Conservation (phyloP, 208 protist genomes). For the Leishmania turanica region DNA sequence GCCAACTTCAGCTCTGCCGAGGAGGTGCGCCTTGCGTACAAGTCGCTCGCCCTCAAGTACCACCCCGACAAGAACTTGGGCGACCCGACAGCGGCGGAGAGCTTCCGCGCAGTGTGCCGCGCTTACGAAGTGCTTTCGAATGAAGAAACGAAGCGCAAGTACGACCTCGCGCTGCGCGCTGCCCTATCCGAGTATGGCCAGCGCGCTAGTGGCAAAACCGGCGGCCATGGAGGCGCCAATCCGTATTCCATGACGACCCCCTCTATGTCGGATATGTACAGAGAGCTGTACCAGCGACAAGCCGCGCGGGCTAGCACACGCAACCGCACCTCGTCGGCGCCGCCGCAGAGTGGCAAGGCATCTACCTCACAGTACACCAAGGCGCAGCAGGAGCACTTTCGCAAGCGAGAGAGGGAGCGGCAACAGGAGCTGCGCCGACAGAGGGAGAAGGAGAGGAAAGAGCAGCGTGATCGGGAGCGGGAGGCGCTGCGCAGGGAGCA, state of each 20-base stretch:
- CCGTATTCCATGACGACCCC: constrained; percentile 23
- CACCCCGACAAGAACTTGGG: constrained; percentile 96
- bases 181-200: constrained; percentile 5
- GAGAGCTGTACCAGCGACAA: constrained; percentile 37
- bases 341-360: constrained; percentile 3
- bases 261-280: constrained; percentile 41
- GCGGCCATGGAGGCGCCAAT: constrained; percentile 22
- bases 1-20: constrained; percentile 78
- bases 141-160: constrained; percentile 91
- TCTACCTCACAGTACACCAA: constrained; percentile 54
- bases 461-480: constrained; percentile 56
- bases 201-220: constrained; percentile 2
- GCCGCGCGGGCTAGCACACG: constrained; percentile 12
- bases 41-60: constrained; percentile 92
- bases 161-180: constrained; percentile 93
- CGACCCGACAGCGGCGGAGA: constrained; percentile 77
- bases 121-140: constrained; percentile 98
- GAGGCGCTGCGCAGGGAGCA: constrained; percentile 55
- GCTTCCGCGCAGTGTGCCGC: constrained; percentile 87
- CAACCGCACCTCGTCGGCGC: constrained; percentile 10
- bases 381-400: constrained; percentile 70
- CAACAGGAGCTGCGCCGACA: constrained; percentile 54
- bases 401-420: constrained; percentile 61
- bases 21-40: constrained; percentile 94
- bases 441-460: constrained; percentile 41